Evolutionary conservation across 768 basidiomycete genomes (phyloP).

Genomic region (Calocybe indica): DNA sequence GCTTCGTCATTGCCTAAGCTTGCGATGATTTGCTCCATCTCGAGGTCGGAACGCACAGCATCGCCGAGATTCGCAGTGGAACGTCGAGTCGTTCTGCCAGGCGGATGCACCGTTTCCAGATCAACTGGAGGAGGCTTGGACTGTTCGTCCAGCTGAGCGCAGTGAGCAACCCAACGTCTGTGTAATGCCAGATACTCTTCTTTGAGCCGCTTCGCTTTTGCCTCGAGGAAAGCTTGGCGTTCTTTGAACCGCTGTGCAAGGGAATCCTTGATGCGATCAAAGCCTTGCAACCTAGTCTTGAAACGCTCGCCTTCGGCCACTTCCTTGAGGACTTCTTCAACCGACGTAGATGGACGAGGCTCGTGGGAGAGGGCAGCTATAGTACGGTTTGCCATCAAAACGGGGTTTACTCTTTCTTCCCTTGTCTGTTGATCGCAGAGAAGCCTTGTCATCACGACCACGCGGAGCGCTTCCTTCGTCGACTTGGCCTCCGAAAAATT

Average conservation of each 20-base stretch:
- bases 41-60: conserved; percentile 88
- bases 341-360: conserved; percentile 23
- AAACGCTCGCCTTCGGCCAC: conserved; percentile 31
- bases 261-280: conserved; percentile 37
- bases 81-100: conserved; percentile 65
- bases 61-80: conserved; percentile 72
- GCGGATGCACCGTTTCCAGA: conserved; percentile 29
- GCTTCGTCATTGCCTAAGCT: conserved; percentile 88
- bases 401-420: conserved; percentile 55
- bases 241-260: conserved; percentile 50
- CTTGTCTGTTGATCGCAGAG: conserved; percentile 55
- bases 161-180: conserved; percentile 68
- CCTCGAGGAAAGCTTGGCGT: conserved; percentile 41
- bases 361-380: conserved; percentile 27
- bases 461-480: conserved; percentile 53
- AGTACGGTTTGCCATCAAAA: conserved; percentile 54
- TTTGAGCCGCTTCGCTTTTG: conserved; percentile 52
- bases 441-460: conserved; percentile 57
- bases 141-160: conserved; percentile 60
- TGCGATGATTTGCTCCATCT: conserved; percentile 97
- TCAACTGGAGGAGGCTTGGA: conserved; percentile 38
- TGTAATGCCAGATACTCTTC: conserved; percentile 66
- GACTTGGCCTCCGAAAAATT: conserved; percentile 34
- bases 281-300: conserved; percentile 27
- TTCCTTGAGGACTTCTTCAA: conserved; percentile 43